A percentile compares a stretch with the other conserved stretches of the same genome.
phyloP scores from a whole-genome alignment of 2,329 filamentous ascomycete species.

The Diaporthe australafricana region DNA sequence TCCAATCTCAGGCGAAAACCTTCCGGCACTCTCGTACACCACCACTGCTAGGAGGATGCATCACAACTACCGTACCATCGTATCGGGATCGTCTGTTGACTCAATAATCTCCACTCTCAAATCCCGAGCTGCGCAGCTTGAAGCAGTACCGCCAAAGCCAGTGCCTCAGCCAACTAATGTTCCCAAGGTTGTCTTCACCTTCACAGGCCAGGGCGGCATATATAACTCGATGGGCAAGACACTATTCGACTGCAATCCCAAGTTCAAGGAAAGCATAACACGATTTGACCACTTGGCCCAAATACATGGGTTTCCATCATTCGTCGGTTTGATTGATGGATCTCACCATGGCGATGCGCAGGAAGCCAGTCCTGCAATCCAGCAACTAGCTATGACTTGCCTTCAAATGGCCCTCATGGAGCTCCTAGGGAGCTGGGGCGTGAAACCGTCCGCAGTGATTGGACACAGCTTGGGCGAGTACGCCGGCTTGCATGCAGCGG shows the following conservation, averaged over 20 bases:
- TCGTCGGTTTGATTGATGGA: constrained; percentile 61
- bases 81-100: constrained; percentile 52
- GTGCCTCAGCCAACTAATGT: constrained; percentile 36
- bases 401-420: constrained; percentile 68
- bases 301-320: constrained; percentile 64
- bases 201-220: constrained; percentile 68
- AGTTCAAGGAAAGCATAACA: constrained; percentile 50
- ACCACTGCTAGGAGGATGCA: constrained; percentile 74
- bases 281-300: constrained; percentile 66
- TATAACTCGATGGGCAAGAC: constrained; percentile 62
- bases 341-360: constrained; percentile 51
- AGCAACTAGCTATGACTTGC: constrained; percentile 60
- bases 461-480: constrained; percentile 76
- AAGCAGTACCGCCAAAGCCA: constrained; percentile 51
- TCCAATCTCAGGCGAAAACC: constrained; percentile 54
- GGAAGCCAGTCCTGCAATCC: constrained; percentile 60
- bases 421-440: constrained; percentile 67
- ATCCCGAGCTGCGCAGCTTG: constrained; percentile 48
- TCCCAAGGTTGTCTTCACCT: constrained; percentile 63
- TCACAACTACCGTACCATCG: constrained; percentile 65
- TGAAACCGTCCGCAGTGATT: constrained; percentile 58
- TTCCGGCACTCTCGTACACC: constrained; percentile 72
- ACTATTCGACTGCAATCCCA: constrained; percentile 4
- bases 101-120: constrained; percentile 56
- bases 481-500: constrained; percentile 75